Base-by-base conservation (phyloP, 768 basidiomycete species). In the Podaxis carcinomalis region DNA sequence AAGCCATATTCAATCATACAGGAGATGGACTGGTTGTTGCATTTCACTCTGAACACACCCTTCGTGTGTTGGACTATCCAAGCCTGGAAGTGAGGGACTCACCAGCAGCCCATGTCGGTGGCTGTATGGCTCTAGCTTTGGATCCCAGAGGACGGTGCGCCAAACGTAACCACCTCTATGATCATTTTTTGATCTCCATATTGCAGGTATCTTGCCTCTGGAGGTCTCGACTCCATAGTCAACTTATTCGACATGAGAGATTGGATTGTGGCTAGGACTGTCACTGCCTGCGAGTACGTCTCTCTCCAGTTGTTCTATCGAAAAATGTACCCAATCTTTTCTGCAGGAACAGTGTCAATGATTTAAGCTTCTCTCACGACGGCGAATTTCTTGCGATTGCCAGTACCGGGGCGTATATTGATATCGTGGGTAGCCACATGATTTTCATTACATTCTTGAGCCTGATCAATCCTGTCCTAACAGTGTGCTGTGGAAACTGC, bases 311-410 rank as follows among this genome's bases (percentile, higher is more conserved):
- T 23, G 14, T 35, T 23, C 5, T 2, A 63, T 6, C 13, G 9
- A 49, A 11, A 42, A 23, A 49, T 21, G 23, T 44, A 4, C 2
- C 5, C 32, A 1, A 27, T 32, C n/a, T 56, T 25, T 11, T 59
- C 25, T 55, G 16, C 66, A 92, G 91, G 59, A 77, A 91, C 68
- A 79, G 85, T 21, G 89, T 92, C 67, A 89, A 83, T 62, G 81
- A 82, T 19, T 72, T 92, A 19, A 90, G 87, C 69, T 93, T 92
- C 78, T 92, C 90, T 11, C 80, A 87, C 64, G 91, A 93, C 65
- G 91, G 91, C 36, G 91, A 93, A 76, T 93, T 87, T 67, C 72
- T 93, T 50, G 91, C 91, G 16, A 86, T 92, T 53, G 87, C 90
- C 7, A 89, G 78, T 63, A 78, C 81, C 7, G 89, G 89, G 19